Evolutionary conservation across 495 filamentous ascomycete genomes (phyloP), one percentile per base, ranked within the genome.

Genomic region (Penicillium herquei): DNA sequence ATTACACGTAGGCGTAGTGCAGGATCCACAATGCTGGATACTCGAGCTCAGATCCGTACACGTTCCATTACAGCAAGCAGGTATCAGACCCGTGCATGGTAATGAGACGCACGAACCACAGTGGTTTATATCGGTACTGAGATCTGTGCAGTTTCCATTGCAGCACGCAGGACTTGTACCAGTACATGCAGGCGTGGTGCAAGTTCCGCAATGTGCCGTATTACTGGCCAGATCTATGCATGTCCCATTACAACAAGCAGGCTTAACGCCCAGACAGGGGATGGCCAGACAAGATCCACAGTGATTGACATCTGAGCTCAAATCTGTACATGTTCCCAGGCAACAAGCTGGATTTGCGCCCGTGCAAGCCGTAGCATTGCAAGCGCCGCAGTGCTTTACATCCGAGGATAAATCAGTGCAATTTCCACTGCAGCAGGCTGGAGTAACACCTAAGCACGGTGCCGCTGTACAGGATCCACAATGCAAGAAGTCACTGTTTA

Each of bases 81-180:
- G 54, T 7, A 50, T n/a, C 18, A 51, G 30, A 7, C 56, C 60
- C 0, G 4, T 33, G 17, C 59, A 57, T 11, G 59, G 51, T n/a
- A 52, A 30, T 6, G 59, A 33, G n/a, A 43, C 3, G 44, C 59
- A 62, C 16, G 55, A 55, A 12, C 54, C 49, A 33, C 62, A 65
- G 47, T 62, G 55, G 1, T 33, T 52, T 6, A 43, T 8, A 45
- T 54, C 45, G 1, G 45, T 33, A 34, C 30, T 40, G 1, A 65
- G 42, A 58, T 65, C 58, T 1, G 51, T 35, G 13, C 62, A 65
- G 8, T 33, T 17, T 8, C 62, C 62, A 14, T 34, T 40, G n/a
- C 58, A 65, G 39, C 62, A 65, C 17, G 52, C 57, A 39, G 58
- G 55, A 6, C 32, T 45, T 5, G 9, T n/a, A 11, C 62, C 62